Conservation (phyloP, 176 grass and related monocot genomes). For the Olyra latifolia region DNA sequence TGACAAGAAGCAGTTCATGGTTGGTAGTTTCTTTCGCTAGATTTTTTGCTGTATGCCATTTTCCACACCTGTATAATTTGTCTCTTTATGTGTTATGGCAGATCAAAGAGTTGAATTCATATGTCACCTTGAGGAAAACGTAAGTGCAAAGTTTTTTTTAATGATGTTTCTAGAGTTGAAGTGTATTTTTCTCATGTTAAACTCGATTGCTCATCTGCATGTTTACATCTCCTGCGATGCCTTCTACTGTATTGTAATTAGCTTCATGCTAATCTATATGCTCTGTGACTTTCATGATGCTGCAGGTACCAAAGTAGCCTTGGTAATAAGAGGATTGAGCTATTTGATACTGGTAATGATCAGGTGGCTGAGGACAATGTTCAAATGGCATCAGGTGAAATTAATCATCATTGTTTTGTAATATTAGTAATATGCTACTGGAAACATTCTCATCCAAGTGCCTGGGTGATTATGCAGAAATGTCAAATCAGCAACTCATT, state of each 20-base stretch:
- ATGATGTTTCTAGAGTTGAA: not conserved
- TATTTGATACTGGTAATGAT: constrained; percentile 81
- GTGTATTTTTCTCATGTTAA: not conserved
- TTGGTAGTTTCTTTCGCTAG: constrained; percentile 22
- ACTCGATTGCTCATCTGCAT: not conserved
- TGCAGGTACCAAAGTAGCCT: constrained; percentile 91
- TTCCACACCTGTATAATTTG: constrained; percentile 20
- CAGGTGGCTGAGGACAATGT: constrained; percentile 56
- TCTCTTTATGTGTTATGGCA: constrained; percentile 37
- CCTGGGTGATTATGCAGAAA: constrained; percentile 50
- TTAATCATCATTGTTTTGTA: not conserved
- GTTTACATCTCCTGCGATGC: not conserved
- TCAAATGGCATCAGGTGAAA: constrained; percentile 84
- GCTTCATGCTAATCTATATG: constrained; percentile 8
- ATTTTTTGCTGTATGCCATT: not conserved
- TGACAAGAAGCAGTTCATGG: constrained; percentile 99
- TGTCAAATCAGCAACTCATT: constrained; percentile 96
- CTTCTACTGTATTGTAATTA: not conserved
- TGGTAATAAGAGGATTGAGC: constrained; percentile 92
- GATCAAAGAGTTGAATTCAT: constrained; percentile 98
- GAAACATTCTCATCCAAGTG: constrained; percentile 30
- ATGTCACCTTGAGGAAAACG: constrained; percentile 94
- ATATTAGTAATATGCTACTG: not conserved
- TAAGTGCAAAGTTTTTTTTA: constrained; percentile 35
- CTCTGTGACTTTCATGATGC: constrained; percentile 5